Base-by-base conservation (phyloP, 129 eudicot genomes). In the Kitagawia praeruptora region DNA sequence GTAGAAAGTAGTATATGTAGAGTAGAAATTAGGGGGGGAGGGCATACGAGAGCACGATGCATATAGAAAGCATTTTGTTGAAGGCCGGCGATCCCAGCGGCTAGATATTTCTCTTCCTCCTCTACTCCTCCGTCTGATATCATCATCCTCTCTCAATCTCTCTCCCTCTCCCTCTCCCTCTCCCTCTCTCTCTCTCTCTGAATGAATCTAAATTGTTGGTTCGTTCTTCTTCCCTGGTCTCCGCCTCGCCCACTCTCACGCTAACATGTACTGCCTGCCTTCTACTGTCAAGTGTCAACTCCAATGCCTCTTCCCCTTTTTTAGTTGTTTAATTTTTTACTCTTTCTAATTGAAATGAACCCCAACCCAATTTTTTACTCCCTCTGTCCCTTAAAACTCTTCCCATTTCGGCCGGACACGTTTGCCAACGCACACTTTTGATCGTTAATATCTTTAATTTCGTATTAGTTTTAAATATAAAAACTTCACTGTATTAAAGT, bases 51-150 rank as follows among this genome's bases (percentile, higher is more conserved):
- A 79, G 98, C 98, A 73, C 98, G 98, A 88, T 94, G 98, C 98
- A 94, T 94, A 90, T 89, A 85, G 44, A 91, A 94, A 84, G 97
- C 97, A 91, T 94, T 94, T 84, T 94, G 98, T 74, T 94, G 98
- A 76, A 94, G 89, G 53, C 97, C 98, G 85, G 98, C 86, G 96
- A 94, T 85, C 78, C 90, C 97, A 44, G 97, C 89, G 27, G 98
- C 87, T 31, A 94, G 96, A 89, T 89, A 92, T 85, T 94, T 94
- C 82, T 94, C 98, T 89, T 94, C 96, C 84, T 94, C 98, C 74
- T 91, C 98, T 47, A 90, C 89, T 39, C 89, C 96, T 45, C 89
- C 96, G 78, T 84, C 89, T 45, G 84, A 64, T 72, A 85, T 89
- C 91, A 84, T 87, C 42, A 3, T 82, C 51, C 40, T 41, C 48